phyloP scores from a whole-genome alignment of 2,329 filamentous ascomycete species.

The Hypoxylon sp. region DNA sequence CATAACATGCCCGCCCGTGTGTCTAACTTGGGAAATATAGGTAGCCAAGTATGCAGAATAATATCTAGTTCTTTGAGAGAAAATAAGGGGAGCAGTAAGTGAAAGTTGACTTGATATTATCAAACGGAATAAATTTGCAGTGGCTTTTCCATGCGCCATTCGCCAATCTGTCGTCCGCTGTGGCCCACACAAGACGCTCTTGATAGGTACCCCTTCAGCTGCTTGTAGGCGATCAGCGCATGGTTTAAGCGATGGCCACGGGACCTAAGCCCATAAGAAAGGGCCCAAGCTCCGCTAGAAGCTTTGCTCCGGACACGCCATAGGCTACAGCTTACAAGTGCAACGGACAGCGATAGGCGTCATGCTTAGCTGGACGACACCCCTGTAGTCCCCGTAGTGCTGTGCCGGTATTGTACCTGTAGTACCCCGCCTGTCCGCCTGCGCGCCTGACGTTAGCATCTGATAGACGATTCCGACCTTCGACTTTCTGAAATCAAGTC shows the following conservation, averaged over 20 bases:
- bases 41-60: no score
- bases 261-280: constrained; percentile 14
- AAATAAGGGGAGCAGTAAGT: not conserved
- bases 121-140: not conserved
- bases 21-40: no score
- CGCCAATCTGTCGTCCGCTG: not conserved
- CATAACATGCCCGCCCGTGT: no score
- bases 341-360: constrained; percentile 2
- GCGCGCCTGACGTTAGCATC: constrained; percentile 33
- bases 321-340: constrained; percentile 6
- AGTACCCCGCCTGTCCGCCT: no score
- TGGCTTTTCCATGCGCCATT: not conserved
- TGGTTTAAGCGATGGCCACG: constrained; percentile 12
- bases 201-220: constrained; percentile 5
- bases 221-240: constrained; percentile 20
- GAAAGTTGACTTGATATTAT: not conserved
- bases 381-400: constrained; percentile 22
- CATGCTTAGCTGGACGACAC: constrained; percentile 12
- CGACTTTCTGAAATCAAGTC: no score
- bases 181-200: not conserved
- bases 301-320: constrained; percentile 4
- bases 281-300: constrained; percentile 15
- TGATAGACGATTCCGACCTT: constrained; percentile 29
- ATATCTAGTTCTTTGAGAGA: not conserved
- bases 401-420: no score